Evolutionary conservation across 768 basidiomycete genomes (phyloP).

Genomic region (Pleurotus cornucopiae): DNA sequence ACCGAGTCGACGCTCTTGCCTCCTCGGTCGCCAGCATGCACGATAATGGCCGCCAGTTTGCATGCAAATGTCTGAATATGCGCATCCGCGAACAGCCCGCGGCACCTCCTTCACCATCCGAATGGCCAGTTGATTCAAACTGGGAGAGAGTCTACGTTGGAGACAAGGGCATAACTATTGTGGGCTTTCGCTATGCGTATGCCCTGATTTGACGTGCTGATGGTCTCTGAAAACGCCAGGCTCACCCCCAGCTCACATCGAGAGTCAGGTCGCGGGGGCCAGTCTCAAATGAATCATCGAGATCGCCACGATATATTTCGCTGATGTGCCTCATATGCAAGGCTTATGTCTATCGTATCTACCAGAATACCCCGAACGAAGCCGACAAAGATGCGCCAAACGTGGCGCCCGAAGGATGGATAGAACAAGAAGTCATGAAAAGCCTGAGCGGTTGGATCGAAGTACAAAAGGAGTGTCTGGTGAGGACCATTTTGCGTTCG

Average conservation of each 20-base stretch:
- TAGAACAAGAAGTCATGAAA: constrained; percentile 67
- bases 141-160: constrained; percentile 59
- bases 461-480: constrained; percentile 59
- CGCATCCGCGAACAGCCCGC: constrained; percentile 40
- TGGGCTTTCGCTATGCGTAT: constrained; percentile 31
- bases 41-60: constrained; percentile 27
- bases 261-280: constrained; percentile 49
- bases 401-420: constrained; percentile 72
- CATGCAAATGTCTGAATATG: constrained; percentile 74
- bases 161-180: constrained; percentile 63
- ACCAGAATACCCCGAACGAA: constrained; percentile 53
- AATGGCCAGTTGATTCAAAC: constrained; percentile 29
- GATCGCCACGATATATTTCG: constrained; percentile 55
- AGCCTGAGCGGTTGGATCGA: constrained; percentile 73
- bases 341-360: constrained; percentile 62
- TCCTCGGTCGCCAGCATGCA: constrained; percentile 13
- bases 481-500: constrained; percentile 35
- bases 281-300: constrained; percentile 38
- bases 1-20: constrained; percentile 1
- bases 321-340: constrained; percentile 71
- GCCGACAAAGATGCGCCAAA: constrained; percentile 62
- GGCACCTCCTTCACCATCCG: constrained; percentile 26
- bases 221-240: constrained; percentile 32
- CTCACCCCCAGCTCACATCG: constrained; percentile 67
- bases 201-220: constrained; percentile 5